Evolutionary conservation across 2,329 filamentous ascomycete genomes (phyloP), one percentile per base, ranked within the genome.

Genomic region (Trichothecium roseum): DNA sequence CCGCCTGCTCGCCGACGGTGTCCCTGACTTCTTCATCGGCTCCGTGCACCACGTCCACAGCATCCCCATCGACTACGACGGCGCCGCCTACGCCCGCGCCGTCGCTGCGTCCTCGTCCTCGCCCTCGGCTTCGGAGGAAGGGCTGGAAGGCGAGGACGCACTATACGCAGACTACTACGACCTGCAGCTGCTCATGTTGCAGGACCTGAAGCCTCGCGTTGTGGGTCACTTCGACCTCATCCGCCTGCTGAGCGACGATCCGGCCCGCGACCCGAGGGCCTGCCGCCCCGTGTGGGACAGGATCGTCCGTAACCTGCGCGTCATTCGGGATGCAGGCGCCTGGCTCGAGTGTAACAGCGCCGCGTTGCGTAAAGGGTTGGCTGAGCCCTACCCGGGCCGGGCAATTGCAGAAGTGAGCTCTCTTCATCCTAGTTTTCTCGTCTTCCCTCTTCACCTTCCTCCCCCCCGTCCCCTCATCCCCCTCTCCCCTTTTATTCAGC

Each of bases 211-310:
- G 45, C 91, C 91, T 22, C 74, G 74, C 7, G 70, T 98, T 10
- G 81, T 98, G 4, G 91, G 88, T 1, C 91, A 98, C 60, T 94
- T 98, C 54, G 91, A 98, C 60, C 73, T 98, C 15, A 81, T 96
- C 37, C 69, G 89, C 10, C 62, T 98, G 43, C 69, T 91, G 54
- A 87, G 83, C 47, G 71, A 76, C 38, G 68, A 82, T 15, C 80
- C 82, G 0, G 72, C 72, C 33, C 57, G 71, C 28, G 75, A 78
- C 43, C 65, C 86, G 39, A 62, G 63, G 28, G 52, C 53, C 32
- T 78, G 75, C 67, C 50, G 56, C 8, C 56, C 64, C 3, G 83
- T 94, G 0, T 96, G 89, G 89, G 59, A 68, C 34, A 75, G 66
- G 50, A 72, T 93, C 22, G 45, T 72, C 47, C 69, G 88, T 38